Evolutionary conservation across 2,329 filamentous ascomycete genomes (phyloP).

Genomic region (Colletotrichum lindemuthianum): DNA sequence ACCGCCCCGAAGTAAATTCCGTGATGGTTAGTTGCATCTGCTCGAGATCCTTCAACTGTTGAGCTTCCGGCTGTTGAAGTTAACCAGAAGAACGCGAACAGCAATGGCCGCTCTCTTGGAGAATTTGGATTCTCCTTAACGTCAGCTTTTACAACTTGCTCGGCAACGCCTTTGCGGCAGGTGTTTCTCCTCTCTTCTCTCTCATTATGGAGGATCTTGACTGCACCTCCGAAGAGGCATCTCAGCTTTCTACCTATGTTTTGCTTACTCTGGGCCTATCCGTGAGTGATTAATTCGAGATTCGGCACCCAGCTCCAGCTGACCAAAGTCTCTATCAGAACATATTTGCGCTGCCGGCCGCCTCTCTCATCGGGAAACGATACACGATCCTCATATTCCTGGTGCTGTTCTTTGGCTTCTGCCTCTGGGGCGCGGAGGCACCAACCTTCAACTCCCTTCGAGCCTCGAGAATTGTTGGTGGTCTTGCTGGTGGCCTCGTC

Average conservation of each 20-base stretch:
- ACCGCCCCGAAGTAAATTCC: too few relatives aligned
- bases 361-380: conserved; percentile 37
- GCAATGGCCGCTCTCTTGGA: conserved; percentile 37
- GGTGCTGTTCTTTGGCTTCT: conserved; percentile 33
- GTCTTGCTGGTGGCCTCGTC: conserved; percentile 34
- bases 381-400: conserved; percentile 39
- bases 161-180: conserved; percentile 37
- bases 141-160: conserved; percentile 38
- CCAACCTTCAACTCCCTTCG: conserved; percentile 29
- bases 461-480: conserved; percentile 30
- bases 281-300: conserved; percentile 19
- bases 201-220: conserved; percentile 35
- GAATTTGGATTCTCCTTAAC: conserved; percentile 37
- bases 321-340: conserved; percentile 25
- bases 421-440: conserved; percentile 36
- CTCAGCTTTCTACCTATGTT: conserved; percentile 35
- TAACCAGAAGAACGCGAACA: not conserved
- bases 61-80: too few relatives aligned
- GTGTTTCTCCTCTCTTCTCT: conserved; percentile 34
- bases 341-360: conserved; percentile 32
- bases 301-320: not conserved
- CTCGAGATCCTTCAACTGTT: not conserved
- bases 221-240: conserved; percentile 32
- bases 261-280: conserved; percentile 35
- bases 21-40: not conserved